These are phyloP conservation scores for Yamadazyma dushanensis DNA, from an alignment of 1,139 yeast genomes.

Conservation along the genomic window DNA sequence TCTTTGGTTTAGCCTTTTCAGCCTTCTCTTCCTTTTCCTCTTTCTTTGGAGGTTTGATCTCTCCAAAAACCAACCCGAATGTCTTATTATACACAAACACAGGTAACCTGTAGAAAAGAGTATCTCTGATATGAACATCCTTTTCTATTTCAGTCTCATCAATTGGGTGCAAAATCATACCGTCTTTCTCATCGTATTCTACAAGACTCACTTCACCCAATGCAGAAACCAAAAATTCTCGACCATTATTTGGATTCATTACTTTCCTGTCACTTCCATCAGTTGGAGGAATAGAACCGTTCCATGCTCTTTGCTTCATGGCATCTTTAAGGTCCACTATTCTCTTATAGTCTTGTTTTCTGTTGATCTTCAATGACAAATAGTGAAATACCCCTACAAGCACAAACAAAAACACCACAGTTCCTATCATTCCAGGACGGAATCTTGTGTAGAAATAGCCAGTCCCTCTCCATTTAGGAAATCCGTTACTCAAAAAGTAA, in stretches of 20 bases:
- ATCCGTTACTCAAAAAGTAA: conserved; percentile 79
- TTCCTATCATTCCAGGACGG: conserved; percentile 59
- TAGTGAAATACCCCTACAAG: conserved; percentile 61
- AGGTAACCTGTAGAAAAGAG: conserved; percentile 52
- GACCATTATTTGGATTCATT: conserved; percentile 42
- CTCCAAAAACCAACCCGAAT: conserved; percentile 36
- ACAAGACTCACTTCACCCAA: conserved; percentile 68
- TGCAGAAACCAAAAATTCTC: conserved; percentile 61
- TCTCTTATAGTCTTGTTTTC: conserved; percentile 61
- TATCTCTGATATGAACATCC: conserved; percentile 46
- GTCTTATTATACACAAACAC: conserved; percentile 43
- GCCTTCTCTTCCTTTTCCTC: conserved; percentile 7
- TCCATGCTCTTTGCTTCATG: conserved; percentile 61
- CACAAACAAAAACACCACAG: conserved; percentile 48
- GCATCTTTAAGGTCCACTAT: conserved; percentile 51
- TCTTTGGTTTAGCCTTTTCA: conserved; percentile 25
- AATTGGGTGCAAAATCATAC: conserved; percentile 24
- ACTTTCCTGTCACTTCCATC: conserved; percentile 49
- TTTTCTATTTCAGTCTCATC: conserved; percentile 44
- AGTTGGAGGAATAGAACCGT: conserved; percentile 49
- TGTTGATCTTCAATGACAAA: conserved; percentile 52
- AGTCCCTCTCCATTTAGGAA: conserved; percentile 73
- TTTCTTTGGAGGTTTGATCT: conserved; percentile 24
- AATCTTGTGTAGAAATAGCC: conserved; percentile 55
- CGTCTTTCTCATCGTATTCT: conserved; percentile 50